phyloP scores from a whole-genome alignment of 1,139 yeast species.

The Debaryomycetaceae sp. region DNA sequence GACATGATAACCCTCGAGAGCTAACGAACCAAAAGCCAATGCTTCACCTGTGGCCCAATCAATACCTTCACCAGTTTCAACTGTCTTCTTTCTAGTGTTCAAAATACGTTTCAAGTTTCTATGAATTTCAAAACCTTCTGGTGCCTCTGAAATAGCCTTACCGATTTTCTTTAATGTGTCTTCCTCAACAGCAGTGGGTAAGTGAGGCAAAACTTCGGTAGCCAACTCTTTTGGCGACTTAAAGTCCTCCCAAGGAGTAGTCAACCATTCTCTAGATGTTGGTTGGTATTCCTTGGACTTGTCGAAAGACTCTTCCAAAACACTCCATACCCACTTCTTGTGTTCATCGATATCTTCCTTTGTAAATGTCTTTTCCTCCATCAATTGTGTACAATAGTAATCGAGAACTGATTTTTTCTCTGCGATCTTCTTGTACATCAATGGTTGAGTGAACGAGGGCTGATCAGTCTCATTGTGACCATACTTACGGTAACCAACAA shows the following conservation, averaged over 20 bases:
- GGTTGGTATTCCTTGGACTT: slow-evolving; percentile 90
- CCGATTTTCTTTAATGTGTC: slow-evolving; percentile 75
- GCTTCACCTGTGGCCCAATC: slow-evolving; percentile 99
- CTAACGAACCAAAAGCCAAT: slow-evolving; percentile 90
- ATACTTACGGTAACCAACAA: slow-evolving; percentile 97
- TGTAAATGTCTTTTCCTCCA: slow-evolving; percentile 85
- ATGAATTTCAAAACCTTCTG: slow-evolving; percentile 87
- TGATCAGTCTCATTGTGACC: slow-evolving; percentile 99
- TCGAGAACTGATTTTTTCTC: slow-evolving; percentile 87
- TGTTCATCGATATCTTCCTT: slow-evolving; percentile 90
- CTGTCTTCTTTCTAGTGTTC: slow-evolving; percentile 79
- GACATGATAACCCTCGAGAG: slow-evolving; percentile 91
- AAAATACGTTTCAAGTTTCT: slow-evolving; percentile 94
- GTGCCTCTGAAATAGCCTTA: slow-evolving; percentile 73
- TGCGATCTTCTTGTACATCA: slow-evolving; percentile 90
- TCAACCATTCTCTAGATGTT: slow-evolving; percentile 94
- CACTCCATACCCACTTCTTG: slow-evolving; percentile 96
- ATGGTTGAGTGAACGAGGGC: slow-evolving; percentile 97
- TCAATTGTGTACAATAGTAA: slow-evolving; percentile 73
- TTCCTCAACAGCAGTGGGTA: slow-evolving; percentile 89
- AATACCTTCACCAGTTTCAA: slow-evolving; percentile 87
- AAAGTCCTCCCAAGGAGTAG: slow-evolving; percentile 98
- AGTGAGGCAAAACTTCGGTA: slow-evolving; percentile 90
- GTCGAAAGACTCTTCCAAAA: slow-evolving; percentile 82
- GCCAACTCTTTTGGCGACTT: slow-evolving; percentile 97